These are phyloP conservation scores for Bromus sterilis DNA, from an alignment of 176 grass and related monocot species.

Conservation along the genomic window DNA sequence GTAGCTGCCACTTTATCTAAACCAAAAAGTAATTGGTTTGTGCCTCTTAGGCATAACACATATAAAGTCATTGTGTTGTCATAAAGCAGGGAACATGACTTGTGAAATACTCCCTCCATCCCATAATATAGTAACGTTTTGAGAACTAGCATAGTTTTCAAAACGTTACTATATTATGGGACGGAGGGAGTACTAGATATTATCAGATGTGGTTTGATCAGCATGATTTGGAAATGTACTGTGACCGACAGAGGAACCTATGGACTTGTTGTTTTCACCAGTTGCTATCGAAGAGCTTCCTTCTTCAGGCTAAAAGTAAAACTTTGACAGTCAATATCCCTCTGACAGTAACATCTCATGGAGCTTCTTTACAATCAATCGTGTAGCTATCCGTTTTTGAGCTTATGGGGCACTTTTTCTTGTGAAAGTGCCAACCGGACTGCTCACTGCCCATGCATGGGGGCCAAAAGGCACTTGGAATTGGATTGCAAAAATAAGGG, in stretches of 20 bases:
- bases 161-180: too few species aligned
- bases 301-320: not conserved
- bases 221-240: not conserved
- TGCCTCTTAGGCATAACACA: not conserved
- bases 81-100: not conserved
- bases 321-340: not conserved
- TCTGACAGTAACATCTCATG: not conserved
- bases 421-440: not conserved
- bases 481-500: not conserved
- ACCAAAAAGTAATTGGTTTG: not conserved
- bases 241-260: not conserved
- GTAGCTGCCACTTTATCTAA: not conserved
- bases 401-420: constrained; percentile 11
- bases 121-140: too few species aligned
- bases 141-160: too few species aligned
- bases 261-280: not conserved
- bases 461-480: not conserved
- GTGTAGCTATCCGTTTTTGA: not conserved
- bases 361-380: not conserved
- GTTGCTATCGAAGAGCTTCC: not conserved
- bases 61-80: not conserved
- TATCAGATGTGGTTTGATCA: not conserved
- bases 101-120: not conserved
- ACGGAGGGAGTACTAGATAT: not conserved
- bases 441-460: not conserved